phyloP scores from a whole-genome alignment of 2,329 filamentous ascomycete genomes.

The Fusarium aywerte region DNA sequence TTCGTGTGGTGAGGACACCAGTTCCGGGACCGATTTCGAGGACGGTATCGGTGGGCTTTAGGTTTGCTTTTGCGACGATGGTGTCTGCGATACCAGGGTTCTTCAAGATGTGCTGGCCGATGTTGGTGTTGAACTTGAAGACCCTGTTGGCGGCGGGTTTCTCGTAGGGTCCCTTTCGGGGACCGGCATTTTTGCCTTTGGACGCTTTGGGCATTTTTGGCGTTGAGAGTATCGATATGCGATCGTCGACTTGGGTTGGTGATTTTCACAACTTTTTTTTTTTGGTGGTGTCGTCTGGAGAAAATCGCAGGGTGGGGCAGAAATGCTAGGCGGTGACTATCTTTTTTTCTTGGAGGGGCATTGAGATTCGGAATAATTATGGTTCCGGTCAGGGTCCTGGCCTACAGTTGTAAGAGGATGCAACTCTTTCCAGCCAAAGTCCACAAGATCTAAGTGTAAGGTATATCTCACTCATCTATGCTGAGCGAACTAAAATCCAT shows the following conservation, averaged over 20 bases:
- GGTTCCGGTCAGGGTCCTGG: neutral
- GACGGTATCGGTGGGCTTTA: slow-evolving; percentile 91
- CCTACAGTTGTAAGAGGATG: neutral
- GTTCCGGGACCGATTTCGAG: slow-evolving; percentile 93
- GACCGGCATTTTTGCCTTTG: neutral
- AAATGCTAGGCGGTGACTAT: slow-evolving; percentile 5
- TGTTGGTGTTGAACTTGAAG: slow-evolving; percentile 96
- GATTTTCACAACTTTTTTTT: slow-evolving; percentile 5
- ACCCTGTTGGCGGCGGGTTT: slow-evolving; percentile 71
- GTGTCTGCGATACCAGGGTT: slow-evolving; percentile 86
- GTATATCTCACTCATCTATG: neutral
- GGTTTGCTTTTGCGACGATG: slow-evolving; percentile 77
- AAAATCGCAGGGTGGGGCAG: slow-evolving; percentile 5
- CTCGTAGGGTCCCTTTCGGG: slow-evolving; percentile 2
- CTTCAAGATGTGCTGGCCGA: slow-evolving; percentile 91
- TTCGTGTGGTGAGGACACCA: slow-evolving; percentile 88
- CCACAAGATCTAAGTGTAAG: too few species aligned
- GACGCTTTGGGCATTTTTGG: slow-evolving; percentile 6
- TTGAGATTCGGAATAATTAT: neutral
- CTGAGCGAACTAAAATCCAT: neutral
- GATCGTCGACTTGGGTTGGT: neutral
- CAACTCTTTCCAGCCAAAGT: too few species aligned
- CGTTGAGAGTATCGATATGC: neutral
- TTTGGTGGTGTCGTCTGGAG: slow-evolving; percentile 4
- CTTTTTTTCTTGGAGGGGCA: slow-evolving; percentile 8